Base-by-base conservation (phyloP, 441 rosid species). In the Gossypium gossypioides region DNA sequence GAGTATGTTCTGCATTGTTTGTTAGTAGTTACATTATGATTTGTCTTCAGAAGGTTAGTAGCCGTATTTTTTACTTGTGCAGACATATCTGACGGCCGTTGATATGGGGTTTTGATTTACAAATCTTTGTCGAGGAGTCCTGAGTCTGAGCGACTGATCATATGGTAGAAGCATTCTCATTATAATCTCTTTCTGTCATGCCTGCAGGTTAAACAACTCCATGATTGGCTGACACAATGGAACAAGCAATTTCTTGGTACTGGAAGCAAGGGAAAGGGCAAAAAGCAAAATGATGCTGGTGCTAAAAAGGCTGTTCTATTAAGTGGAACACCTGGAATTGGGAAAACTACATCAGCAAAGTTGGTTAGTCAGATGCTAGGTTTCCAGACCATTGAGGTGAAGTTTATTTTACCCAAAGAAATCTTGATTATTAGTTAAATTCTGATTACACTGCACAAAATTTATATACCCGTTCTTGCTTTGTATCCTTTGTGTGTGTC, bases 251-350 rank as follows among this genome's bases (percentile, higher is more conserved):
- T 86, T 83, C 86, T 86, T 64, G 82, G 84, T 79, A 56, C 75
- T 79, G 91, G 90, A 75, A 85, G 69, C 69, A 92, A 86, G 80
- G 89, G 86, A 71, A 91, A 87, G 75, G 92, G 89, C 18, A 91
- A 91, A 81, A 91, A 86, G 70, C 80, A 84, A 78, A 89, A 73
- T 83, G 97, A 92, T 77, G 73, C 91, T 65, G 69, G 76, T 77
- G 86, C 89, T 59, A 92, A 89, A 78, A 94, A 94, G 76, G 97
- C 95, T 74, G 90, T 89, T 54, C 86, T 94, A 68, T 81, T 94
- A 77, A 88, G 97, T 74, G 99, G 99, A 84, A 75, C 94, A 70
- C 99, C 99, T 55, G 99, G 99, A 70, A 92, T 90, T 73, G 97
- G 99, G 77, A 94, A 94, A 86, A 94, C 99, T 71, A 88, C 97